Conservation (phyloP, 2,329 filamentous ascomycete genomes). For the Trichoderma aggressivum region DNA sequence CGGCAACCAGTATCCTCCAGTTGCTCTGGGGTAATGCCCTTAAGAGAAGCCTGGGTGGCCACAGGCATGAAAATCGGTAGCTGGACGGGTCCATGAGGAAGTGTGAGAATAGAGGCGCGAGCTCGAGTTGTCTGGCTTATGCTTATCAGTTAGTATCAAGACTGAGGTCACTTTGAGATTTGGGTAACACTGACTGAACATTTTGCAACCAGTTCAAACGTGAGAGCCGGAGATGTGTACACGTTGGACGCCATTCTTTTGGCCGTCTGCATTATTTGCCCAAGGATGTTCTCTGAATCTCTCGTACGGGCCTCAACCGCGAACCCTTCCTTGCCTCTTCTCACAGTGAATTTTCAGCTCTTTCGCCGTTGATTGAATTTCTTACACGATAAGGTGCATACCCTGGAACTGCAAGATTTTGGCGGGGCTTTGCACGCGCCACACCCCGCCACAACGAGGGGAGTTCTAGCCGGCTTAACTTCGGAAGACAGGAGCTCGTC, state of each 20-base stretch:
- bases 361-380: not conserved
- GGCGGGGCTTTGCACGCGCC: slow-evolving; percentile 15
- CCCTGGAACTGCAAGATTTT: slow-evolving; percentile 13
- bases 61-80: slow-evolving; percentile 98
- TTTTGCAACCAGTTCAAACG: slow-evolving; percentile 69
- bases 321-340: not conserved
- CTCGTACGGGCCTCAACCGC: not conserved
- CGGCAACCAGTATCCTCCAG: slow-evolving; percentile 85
- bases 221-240: slow-evolving; percentile 63
- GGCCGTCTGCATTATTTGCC: slow-evolving; percentile 29
- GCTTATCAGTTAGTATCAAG: slow-evolving; percentile 21
- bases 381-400: not conserved
- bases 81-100: slow-evolving; percentile 87
- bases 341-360: not conserved
- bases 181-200: slow-evolving; percentile 13
- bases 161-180: not conserved
- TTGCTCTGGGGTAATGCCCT: slow-evolving; percentile 89
- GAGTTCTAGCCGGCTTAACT: slow-evolving; percentile 29
- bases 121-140: slow-evolving; percentile 79
- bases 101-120: slow-evolving; percentile 78
- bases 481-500: slow-evolving; percentile 27
- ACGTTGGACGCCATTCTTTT: slow-evolving; percentile 50
- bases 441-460: slow-evolving; percentile 15
- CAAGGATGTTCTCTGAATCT: not conserved
- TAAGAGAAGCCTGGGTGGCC: slow-evolving; percentile 92